phyloP scores from a whole-genome alignment of 768 basidiomycete species.

The Neoboletus subvelutipes region DNA sequence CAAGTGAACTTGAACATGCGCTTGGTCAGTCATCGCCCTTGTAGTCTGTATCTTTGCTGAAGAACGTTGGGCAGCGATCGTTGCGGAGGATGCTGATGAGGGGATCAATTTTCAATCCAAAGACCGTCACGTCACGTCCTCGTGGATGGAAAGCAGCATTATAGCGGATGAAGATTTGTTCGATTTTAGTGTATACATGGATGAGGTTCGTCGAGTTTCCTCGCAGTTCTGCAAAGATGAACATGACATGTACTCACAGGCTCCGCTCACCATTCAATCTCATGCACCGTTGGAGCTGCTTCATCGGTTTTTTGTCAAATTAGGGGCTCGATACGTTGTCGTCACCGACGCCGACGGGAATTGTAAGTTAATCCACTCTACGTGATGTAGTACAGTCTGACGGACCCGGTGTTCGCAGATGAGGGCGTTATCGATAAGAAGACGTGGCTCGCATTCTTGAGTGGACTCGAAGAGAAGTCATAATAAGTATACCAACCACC shows the following conservation, averaged over 20 bases:
- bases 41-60: background rate
- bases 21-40: slow-evolving; percentile 53
- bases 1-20: slow-evolving; percentile 92
- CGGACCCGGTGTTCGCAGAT: slow-evolving; percentile 43
- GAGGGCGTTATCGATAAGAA: slow-evolving; percentile 94
- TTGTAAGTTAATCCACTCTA: slow-evolving; percentile 49
- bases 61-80: slow-evolving; percentile 49
- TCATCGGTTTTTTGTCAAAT: slow-evolving; percentile 91
- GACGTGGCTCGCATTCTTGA: slow-evolving; percentile 86
- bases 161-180: slow-evolving; percentile 48
- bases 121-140: slow-evolving; percentile 48
- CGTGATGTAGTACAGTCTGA: background rate
- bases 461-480: slow-evolving; percentile 63
- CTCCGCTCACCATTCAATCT: slow-evolving; percentile 80
- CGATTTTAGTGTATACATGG: slow-evolving; percentile 89
- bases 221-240: background rate
- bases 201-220: slow-evolving; percentile 54
- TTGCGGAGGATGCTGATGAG: slow-evolving; percentile 71
- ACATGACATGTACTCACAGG: slow-evolving; percentile 42
- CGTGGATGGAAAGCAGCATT: slow-evolving; percentile 44
- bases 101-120: slow-evolving; percentile 62
- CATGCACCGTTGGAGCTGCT: slow-evolving; percentile 90
- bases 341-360: slow-evolving; percentile 79
- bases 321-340: slow-evolving; percentile 89
- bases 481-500: background rate